Evolutionary conservation across 345 rosid genomes (phyloP), one percentile per base, ranked within the genome.

Genomic region (Excoecaria cochinchinensis): DNA sequence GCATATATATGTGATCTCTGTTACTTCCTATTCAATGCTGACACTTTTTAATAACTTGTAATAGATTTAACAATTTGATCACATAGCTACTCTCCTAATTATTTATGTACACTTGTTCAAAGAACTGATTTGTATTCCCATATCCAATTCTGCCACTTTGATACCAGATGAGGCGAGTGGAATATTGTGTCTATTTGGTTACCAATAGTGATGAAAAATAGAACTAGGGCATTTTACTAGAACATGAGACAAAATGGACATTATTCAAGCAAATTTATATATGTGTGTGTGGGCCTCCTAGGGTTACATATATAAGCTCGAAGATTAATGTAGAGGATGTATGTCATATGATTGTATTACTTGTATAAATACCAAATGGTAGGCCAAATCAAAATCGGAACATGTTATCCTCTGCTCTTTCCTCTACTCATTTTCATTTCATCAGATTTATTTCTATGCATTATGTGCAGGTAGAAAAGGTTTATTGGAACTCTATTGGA

Each of bases 391-490:
- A 38, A n/a, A 5, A 63, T 21, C 12, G 38, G 50, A 67, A 47
- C 40, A 5, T 46, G 22, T 47, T 4, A 39, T 72, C 11, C 8
- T 73, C 22, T 59, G 3, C 42, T 69, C 22, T 57, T 67, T 25
- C 39, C 39, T 22, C 53, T 40, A 22, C 3, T 38, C 14, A 13
- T n/a, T 5, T 46, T 59, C 51, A 31, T 25, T 10, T 46, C 6
- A 25, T 14, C 44, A 55, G 6, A 51, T 25, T 67, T 63, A 1
- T 78, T 5, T 48, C 2, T 5, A 58, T n/a, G 46, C 22, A 16
- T 36, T 3, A 19, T 53, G 5, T 85, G 79, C 89, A 93, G 97
- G 98, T 98, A n/a, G 94, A 93, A 77, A 85, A 89, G 57, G 82
- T 93, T 78, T 74, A 89, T 69, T 84, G 78, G 81, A 93, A 93